A percentile compares a stretch with the other conserved stretches of the same genome.
Evolutionary conservation across 2,329 filamentous ascomycete genomes (phyloP).

Genomic region (Sphaerulina vaccinii): DNA sequence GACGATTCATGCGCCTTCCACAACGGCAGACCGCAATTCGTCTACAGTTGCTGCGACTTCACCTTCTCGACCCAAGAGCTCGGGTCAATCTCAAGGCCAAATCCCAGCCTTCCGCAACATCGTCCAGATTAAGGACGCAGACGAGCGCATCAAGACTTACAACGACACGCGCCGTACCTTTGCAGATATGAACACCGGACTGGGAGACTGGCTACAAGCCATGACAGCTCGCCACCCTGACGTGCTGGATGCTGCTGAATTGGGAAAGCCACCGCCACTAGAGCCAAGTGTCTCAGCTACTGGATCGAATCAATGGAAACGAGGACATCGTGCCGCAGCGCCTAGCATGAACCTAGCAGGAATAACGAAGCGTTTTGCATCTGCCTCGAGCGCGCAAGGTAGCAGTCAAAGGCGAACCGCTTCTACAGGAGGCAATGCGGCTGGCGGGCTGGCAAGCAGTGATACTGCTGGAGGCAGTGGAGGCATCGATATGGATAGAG

Average conservation of each 20-base stretch:
- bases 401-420: constrained; percentile 10
- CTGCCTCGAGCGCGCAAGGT: constrained; percentile 8
- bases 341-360: constrained; percentile 13
- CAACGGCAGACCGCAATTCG: neutral
- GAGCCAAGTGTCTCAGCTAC: constrained; percentile 15
- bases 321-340: constrained; percentile 14
- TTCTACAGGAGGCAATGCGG: constrained; percentile 6
- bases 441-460: constrained; percentile 31
- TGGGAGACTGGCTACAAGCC: constrained; percentile 60
- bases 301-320: constrained; percentile 16
- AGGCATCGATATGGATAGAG: constrained; percentile 29
- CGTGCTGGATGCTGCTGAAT: constrained; percentile 40
- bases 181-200: constrained; percentile 69
- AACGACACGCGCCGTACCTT: constrained; percentile 70
- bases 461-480: constrained; percentile 17
- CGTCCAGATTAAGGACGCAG: constrained; percentile 62
- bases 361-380: constrained; percentile 17
- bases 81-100: constrained; percentile 30
- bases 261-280: constrained; percentile 21
- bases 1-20: constrained; percentile 9
- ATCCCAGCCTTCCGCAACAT: constrained; percentile 73
- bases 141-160: constrained; percentile 72
- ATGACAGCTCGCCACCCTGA: constrained; percentile 54
- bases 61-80: constrained; percentile 12
- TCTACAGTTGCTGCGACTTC: constrained; percentile 15